These are phyloP conservation scores for Triangularia verruculosa DNA, from an alignment of 2,329 filamentous ascomycete species.

Conservation along the genomic window DNA sequence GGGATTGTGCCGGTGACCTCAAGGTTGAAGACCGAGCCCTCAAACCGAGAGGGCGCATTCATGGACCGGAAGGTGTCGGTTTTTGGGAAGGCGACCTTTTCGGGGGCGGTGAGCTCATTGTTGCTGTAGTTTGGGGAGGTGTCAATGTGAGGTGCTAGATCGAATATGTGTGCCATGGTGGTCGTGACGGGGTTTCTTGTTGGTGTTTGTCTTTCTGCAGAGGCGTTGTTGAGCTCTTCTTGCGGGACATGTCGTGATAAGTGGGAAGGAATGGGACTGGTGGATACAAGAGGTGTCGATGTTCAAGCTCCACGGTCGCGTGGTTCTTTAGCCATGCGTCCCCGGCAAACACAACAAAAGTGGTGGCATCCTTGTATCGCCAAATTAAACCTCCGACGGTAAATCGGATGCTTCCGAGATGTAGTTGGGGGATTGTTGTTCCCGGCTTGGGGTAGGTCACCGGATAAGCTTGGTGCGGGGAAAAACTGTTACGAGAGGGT, in stretches of 20 bases:
- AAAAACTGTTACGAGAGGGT: slow-evolving; percentile 3
- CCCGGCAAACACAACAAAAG: slow-evolving; percentile 6
- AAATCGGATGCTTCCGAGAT: slow-evolving; percentile 1
- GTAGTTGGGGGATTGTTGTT: not conserved
- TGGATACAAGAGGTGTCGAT: not conserved
- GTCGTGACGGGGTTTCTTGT: not conserved
- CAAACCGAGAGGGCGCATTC: slow-evolving; percentile 39
- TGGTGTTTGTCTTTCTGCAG: not conserved
- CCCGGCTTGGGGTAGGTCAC: slow-evolving; percentile 2
- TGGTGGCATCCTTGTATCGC: not conserved
- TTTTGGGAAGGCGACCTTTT: slow-evolving; percentile 34
- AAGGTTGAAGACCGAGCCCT: slow-evolving; percentile 36
- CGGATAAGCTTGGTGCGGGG: slow-evolving; percentile 20
- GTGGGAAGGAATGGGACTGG: not conserved
- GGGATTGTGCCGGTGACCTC: slow-evolving; percentile 44
- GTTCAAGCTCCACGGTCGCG: not conserved
- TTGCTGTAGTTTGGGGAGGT: slow-evolving; percentile 30
- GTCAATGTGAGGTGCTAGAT: slow-evolving; percentile 32
- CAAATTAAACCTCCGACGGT: slow-evolving; percentile 10
- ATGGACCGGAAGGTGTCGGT: slow-evolving; percentile 36
- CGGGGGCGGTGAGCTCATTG: slow-evolving; percentile 30
- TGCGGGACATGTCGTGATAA: not conserved
- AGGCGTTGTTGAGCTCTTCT: not conserved
- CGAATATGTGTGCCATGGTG: slow-evolving; percentile 38
- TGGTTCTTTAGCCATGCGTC: not conserved